Conservation (phyloP, 108 stramenopile species). For the Pinguiococcus pyrenoidosus region DNA sequence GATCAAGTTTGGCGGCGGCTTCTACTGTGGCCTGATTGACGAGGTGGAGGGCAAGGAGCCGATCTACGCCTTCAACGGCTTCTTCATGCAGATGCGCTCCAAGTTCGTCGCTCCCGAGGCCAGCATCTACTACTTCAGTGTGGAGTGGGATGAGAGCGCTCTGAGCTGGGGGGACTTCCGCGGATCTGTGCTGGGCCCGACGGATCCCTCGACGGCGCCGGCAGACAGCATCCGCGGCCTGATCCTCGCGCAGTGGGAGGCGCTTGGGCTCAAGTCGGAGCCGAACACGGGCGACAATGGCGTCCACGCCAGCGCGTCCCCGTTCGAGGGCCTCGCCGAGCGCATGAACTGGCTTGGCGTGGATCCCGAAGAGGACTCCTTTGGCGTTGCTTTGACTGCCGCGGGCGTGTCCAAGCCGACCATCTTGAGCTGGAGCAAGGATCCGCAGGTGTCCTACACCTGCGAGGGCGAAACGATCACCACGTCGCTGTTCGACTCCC, state of each 20-base stretch:
- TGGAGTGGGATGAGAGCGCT: not conserved
- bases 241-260: constrained; percentile 1
- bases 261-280: not conserved
- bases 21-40: constrained; percentile 3
- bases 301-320: constrained; percentile 17
- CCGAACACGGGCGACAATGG: constrained; percentile 11
- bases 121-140: constrained; percentile 3
- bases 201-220: constrained; percentile 12
- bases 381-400: not conserved
- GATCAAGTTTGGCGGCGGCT: not conserved
- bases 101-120: constrained; percentile 5
- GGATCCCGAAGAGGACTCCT: constrained; percentile 2
- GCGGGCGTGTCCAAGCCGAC: constrained; percentile 2
- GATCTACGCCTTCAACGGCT: constrained; percentile 16
- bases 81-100: constrained; percentile 24
- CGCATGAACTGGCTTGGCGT: constrained; percentile 18
- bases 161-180: constrained; percentile 26
- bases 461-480: no score
- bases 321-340: constrained; percentile 24
- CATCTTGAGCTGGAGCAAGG: not conserved
- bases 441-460: constrained; percentile 5
- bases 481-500: not conserved
- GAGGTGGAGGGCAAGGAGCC: constrained; percentile 29
- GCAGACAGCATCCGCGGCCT: not conserved
- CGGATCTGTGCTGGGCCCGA: constrained; percentile 14